Evolutionary conservation across 2,329 filamentous ascomycete genomes (phyloP).

Genomic region (Neophaeococcomyces aloes): DNA sequence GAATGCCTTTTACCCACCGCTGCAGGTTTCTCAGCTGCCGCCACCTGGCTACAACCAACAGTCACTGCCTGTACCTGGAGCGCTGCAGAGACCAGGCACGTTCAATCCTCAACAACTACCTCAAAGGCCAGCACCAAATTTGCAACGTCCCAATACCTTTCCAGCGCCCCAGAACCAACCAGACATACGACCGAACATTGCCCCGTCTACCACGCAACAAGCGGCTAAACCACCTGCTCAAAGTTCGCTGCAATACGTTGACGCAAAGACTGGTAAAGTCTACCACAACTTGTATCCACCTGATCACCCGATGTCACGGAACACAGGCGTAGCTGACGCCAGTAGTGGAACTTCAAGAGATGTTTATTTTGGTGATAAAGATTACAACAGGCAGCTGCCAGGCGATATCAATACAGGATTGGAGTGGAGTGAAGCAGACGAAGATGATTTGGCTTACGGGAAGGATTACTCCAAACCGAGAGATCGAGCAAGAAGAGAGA

Average conservation of each 20-base stretch:
- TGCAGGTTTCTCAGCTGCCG: slow-evolving; percentile 1
- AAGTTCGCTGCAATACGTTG: slow-evolving; percentile 10
- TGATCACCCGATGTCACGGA: slow-evolving; percentile 10
- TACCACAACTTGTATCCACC: slow-evolving; percentile 17
- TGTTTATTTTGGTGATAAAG: neutral
- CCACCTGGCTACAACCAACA: slow-evolving; percentile 4
- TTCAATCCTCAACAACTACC: neutral
- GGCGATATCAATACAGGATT: neutral
- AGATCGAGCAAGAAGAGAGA: neutral
- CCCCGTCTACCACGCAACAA: neutral
- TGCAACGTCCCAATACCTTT: slow-evolving; percentile 1
- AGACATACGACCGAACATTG: neutral
- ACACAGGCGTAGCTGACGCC: neutral
- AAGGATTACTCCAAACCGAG: slow-evolving; percentile 2
- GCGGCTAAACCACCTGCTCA: slow-evolving; percentile 7
- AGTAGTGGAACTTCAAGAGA: neutral
- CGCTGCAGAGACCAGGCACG: slow-evolving; percentile 6
- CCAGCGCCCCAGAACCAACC: slow-evolving; percentile 1
- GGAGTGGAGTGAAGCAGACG: slow-evolving; percentile 1
- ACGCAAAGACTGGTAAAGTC: slow-evolving; percentile 17
- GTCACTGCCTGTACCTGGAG: slow-evolving; percentile 4
- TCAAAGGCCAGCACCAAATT: neutral
- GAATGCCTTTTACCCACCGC: neutral
- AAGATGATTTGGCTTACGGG: slow-evolving; percentile 5
- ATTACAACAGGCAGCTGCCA: neutral